Evolutionary conservation across 305 asterid species (phyloP).

Genomic region (Plantago coronopus): DNA sequence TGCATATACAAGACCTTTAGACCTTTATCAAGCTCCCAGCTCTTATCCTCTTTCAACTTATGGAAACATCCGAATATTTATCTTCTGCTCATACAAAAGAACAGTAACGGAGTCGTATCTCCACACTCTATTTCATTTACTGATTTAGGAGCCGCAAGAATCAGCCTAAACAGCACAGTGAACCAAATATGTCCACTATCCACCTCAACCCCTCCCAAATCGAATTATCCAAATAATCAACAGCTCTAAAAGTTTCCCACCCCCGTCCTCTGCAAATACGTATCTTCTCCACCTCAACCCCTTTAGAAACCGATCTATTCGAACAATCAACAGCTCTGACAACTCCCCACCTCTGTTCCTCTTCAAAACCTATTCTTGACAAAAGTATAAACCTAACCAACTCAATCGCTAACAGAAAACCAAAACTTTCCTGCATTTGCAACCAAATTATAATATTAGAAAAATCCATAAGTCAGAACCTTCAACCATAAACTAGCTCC

Average conservation of each 20-base stretch:
- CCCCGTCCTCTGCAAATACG: conserved; percentile 4
- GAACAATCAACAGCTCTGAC: not conserved
- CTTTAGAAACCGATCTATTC: conserved; percentile 7
- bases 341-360: not conserved
- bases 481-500: conserved; percentile 1
- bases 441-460: not conserved
- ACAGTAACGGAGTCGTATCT: not conserved
- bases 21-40: conserved; percentile 12
- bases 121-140: too few species aligned
- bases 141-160: too few species aligned
- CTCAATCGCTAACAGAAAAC: conserved; percentile 16
- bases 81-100: not conserved
- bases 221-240: not conserved
- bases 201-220: too few species aligned
- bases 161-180: not conserved
- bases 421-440: conserved; percentile 31
- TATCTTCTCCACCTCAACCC: not conserved
- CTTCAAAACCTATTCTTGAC: conserved; percentile 1
- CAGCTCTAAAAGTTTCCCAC: not conserved
- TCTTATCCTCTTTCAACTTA: not conserved
- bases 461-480: not conserved
- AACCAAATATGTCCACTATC: too few species aligned
- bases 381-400: conserved; percentile 5
- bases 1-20: conserved; percentile 9
- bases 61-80: conserved; percentile 1